phyloP scores from a whole-genome alignment of 306 rosid genomes.

The Luffa aegyptiaca region DNA sequence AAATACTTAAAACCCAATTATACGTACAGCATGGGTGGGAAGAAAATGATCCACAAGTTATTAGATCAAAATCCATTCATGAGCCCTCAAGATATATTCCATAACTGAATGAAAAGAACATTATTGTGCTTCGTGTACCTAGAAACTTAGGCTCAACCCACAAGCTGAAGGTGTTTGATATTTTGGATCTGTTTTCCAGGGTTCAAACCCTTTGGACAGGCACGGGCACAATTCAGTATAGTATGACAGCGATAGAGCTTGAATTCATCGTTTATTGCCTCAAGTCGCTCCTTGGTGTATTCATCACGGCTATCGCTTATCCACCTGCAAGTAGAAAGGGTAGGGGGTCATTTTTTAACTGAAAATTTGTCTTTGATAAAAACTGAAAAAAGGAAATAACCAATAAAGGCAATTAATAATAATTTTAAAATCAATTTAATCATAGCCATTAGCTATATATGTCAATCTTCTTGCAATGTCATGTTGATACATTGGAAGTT shows the following conservation, averaged over 20 bases:
- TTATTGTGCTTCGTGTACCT: conserved; percentile 20
- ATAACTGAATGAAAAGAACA: conserved; percentile 14
- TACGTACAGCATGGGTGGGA: conserved; percentile 23
- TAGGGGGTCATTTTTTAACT: background rate
- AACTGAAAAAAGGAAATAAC: background rate
- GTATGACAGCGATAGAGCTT: conserved; percentile 99
- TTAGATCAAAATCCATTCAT: conserved; percentile 20
- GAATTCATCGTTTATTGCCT: conserved; percentile 83
- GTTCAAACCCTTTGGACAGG: conserved; percentile 96
- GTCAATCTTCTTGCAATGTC: background rate
- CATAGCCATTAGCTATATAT: background rate
- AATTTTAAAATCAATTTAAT: background rate
- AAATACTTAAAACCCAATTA: conserved; percentile 19
- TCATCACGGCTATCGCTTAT: conserved; percentile 96
- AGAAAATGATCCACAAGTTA: conserved; percentile 28
- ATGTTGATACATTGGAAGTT: background rate
- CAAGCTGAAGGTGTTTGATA: conserved; percentile 62
- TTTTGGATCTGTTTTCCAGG: conserved; percentile 86
- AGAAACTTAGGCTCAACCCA: conserved; percentile 9
- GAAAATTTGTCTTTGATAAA: background rate
- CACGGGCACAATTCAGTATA: conserved; percentile 90
- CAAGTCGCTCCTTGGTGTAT: conserved; percentile 82
- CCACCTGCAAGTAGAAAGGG: conserved; percentile 58
- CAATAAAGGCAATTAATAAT: background rate
- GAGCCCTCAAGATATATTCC: conserved; percentile 24